Percentiles rank a stretch among this genome's conserved stretches.
Conservation (phyloP, 1,284 basidiomycete species). For the Phaffia rhodozyma region DNA sequence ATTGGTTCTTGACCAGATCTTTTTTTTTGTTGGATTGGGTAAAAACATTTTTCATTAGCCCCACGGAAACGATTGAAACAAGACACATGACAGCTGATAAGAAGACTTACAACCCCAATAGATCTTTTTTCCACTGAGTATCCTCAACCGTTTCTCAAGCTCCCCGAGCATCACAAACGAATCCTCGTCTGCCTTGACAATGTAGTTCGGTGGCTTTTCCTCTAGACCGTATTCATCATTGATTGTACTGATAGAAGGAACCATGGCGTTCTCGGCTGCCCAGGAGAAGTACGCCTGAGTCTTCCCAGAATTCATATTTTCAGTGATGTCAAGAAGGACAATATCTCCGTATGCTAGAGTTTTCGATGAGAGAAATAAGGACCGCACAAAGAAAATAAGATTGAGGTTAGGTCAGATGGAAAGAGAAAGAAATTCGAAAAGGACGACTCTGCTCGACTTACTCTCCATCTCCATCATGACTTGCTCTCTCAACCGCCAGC, state of each 20-base stretch:
- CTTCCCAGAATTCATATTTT: conserved; percentile 42
- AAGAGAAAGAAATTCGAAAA: neutral
- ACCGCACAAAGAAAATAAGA: neutral
- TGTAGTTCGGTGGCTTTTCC: conserved; percentile 57
- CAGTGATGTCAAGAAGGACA: conserved; percentile 39
- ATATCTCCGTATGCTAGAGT: conserved; percentile 51
- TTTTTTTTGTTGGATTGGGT: neutral
- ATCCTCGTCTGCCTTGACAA: conserved; percentile 89
- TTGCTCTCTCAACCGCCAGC: conserved; percentile 61
- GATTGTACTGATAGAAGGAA: conserved; percentile 49
- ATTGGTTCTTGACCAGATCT: conserved; percentile 79
- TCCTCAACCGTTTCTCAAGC: conserved; percentile 68
- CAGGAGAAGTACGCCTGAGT: conserved; percentile 40
- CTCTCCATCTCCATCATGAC: conserved; percentile 85
- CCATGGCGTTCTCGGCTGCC: conserved; percentile 79
- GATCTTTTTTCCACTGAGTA: conserved; percentile 57
- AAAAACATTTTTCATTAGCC: neutral
- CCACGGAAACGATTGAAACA: neutral
- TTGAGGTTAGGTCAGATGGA: neutral
- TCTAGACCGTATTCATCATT: conserved; percentile 22
- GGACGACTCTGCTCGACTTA: conserved; percentile 37
- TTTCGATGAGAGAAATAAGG: neutral
- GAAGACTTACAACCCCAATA: conserved; percentile 68
- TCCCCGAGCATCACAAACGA: conserved; percentile 88
- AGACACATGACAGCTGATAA: neutral